Evolutionary conservation across 352 stramenopile genomes (phyloP), one percentile per base, ranked within the genome.

Genomic region (Phytophthora niederhauseri): DNA sequence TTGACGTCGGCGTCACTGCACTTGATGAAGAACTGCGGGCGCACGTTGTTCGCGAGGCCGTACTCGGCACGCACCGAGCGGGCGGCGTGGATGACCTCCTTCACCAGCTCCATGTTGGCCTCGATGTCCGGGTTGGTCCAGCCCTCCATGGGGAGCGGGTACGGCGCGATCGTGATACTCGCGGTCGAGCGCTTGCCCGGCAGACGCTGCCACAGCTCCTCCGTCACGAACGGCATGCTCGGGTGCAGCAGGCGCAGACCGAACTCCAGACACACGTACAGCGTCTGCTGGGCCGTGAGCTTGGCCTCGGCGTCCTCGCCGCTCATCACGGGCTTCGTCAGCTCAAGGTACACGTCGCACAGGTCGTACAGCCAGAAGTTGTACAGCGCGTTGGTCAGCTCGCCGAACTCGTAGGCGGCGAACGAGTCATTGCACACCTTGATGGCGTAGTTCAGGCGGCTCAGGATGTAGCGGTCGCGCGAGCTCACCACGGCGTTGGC

Each of bases 281-380:
- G 77, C 53, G 85, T 95, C 66, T 96, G 77, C 68, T 95, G 87
- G 2, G 87, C 89, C 49, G 89, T 90, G 15, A 79, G 59, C 72
- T 97, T 96, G 24, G 87, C 83, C 20, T 86, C 78, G 7, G 69
- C 72, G 60, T 92, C 84, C 6, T 84, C 83, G 49, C 97, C 93
- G 19, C 46, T 75, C 51, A 99, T 91, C 22, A 99, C 90, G 14
- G 98, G 98, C 86, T 99, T 99, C 77, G 97, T 97, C 57, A 99
- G 81, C 86, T 99, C 98, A n/a, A 99, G 89, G 80, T 99, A 99
- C 46, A 99, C 92, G 77, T 99, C 97, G 67, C 98, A 99, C 9
- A 99, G 79, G 62, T 99, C 97, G 77, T 99, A 98, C 43, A 99
- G 85, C 94, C 97, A 99, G 76, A 99, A 99, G 58, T 90, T 88